phyloP scores from a whole-genome alignment of 176 grass and related monocot species.

The Metroxylon sagu region DNA sequence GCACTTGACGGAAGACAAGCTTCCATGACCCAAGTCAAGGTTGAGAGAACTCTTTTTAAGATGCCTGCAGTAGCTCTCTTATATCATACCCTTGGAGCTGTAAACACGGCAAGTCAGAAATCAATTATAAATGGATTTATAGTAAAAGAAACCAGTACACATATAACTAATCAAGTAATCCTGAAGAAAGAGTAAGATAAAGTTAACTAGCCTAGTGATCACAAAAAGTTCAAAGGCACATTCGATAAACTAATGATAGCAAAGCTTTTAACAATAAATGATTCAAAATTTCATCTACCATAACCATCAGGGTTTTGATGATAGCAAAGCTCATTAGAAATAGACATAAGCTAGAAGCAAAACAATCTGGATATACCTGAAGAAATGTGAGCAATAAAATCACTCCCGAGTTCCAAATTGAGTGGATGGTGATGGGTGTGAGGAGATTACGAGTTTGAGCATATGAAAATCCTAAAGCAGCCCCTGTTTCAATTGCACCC shows the following conservation, averaged over 20 bases:
- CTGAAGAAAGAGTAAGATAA: too few relatives aligned
- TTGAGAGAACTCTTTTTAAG: constrained; percentile 20
- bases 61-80: constrained; percentile 81
- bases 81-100: constrained; percentile 96
- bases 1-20: too few relatives aligned
- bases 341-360: background rate
- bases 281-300: too few relatives aligned
- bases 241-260: too few relatives aligned
- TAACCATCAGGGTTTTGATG: too few relatives aligned
- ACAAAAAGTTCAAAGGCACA: too few relatives aligned
- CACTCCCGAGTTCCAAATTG: constrained; percentile 86
- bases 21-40: too few relatives aligned
- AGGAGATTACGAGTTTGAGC: constrained; percentile 92
- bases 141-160: too few relatives aligned
- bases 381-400: constrained; percentile 91
- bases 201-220: too few relatives aligned
- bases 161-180: too few relatives aligned
- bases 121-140: too few relatives aligned
- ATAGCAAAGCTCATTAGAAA: background rate
- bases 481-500: constrained; percentile 28
- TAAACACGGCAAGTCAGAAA: constrained; percentile 3
- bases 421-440: constrained; percentile 80
- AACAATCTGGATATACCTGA: constrained; percentile 43
- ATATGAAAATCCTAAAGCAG: constrained; percentile 81
- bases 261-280: too few relatives aligned